Base-by-base conservation (phyloP, 257 asterid species). In the Mitragyna speciosa region DNA sequence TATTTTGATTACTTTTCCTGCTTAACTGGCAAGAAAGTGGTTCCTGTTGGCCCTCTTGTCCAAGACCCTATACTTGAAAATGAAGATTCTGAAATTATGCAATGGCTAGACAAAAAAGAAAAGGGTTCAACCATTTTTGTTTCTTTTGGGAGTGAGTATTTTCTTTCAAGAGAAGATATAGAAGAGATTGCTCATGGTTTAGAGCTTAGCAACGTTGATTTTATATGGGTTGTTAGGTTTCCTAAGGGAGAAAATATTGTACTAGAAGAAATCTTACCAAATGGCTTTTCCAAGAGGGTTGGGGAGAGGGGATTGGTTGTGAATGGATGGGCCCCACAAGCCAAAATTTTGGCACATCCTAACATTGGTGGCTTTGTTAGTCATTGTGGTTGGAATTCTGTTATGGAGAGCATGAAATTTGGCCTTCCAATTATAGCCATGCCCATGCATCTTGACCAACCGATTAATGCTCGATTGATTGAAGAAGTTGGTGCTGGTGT, bases 331-430 rank as follows among this genome's bases (percentile, higher is more conserved):
- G 82, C 82, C 0, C 81, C 84, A 4, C 84, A 82, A 19, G 72
- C 69, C 4, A 76, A 72, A 24, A 77, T 82, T 47, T 61, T 82
- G 3, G 12, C 22, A 6, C 82, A 82, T 52, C 73, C 80, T 20
- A 81, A 58, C 12, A 22, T 30, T 11, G 80, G 84, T 11, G 84
- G 84, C 3, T 81, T 81, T 45, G 76, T 75, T 17, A 81, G 84
- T 12, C 84, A 81, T 4, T 81, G 84, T 69, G 84, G 84, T 20
- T 76, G 81, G 84, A 82, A 68, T 33, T 82, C 82, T 12, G 45
- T 59, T 0, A 22, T 82, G 63, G 84, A 82, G 61, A 67, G 78
- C 20, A 47, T 82, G 66, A 77, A 70, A 51, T 61, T 82, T 76
- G 84, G 81, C 0, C 58, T 82, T 12, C 84, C 84, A 12, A 49